Evolutionary conservation across 176 grass and related monocot species (phyloP).

Genomic region (Musa schizocarpa): DNA sequence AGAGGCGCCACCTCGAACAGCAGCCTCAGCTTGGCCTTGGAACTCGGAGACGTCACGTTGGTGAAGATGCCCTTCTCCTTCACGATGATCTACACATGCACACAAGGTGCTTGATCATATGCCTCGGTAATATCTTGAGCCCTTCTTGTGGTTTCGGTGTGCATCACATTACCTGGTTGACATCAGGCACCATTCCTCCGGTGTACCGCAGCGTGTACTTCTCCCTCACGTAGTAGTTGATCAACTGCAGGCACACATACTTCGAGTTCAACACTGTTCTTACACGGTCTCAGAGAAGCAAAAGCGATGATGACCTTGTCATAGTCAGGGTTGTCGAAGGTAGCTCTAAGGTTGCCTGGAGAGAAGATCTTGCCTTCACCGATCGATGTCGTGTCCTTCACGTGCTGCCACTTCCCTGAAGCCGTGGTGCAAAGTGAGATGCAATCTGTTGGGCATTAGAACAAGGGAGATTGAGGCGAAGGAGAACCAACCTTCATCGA

Average conservation of each 20-base stretch:
- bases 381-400: constrained; percentile 83
- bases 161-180: constrained; percentile 68
- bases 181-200: constrained; percentile 99
- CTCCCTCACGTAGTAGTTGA: constrained; percentile 90
- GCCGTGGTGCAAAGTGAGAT: background rate
- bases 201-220: constrained; percentile 99
- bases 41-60: constrained; percentile 64
- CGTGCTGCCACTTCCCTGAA: constrained; percentile 97
- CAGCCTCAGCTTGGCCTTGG: constrained; percentile 90
- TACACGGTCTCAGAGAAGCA: background rate
- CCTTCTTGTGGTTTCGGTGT: too few relatives aligned
- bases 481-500: constrained; percentile 49
- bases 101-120: constrained; percentile 12
- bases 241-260: constrained; percentile 37
- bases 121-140: background rate
- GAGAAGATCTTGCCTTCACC: constrained; percentile 98
- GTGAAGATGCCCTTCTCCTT: constrained; percentile 99
- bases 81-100: constrained; percentile 73
- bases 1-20: constrained; percentile 93
- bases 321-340: constrained; percentile 84
- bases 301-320: constrained; percentile 38
- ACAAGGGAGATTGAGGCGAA: background rate
- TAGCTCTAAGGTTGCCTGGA: constrained; percentile 85
- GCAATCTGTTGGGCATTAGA: background rate
- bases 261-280: background rate